Conservation (phyloP, 768 basidiomycete genomes). For the Mycena latifolia region DNA sequence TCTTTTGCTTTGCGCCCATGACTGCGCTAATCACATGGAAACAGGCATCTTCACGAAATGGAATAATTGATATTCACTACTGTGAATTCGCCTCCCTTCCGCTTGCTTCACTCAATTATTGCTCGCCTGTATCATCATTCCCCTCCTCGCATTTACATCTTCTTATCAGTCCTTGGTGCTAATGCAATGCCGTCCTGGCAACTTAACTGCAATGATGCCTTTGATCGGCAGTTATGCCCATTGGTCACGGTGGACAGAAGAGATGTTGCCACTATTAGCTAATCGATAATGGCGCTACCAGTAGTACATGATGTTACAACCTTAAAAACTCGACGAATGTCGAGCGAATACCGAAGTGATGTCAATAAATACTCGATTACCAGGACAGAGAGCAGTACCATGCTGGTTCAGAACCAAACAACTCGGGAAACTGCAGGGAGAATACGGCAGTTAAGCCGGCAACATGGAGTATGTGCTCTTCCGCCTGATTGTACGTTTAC, state of each 20-base stretch:
- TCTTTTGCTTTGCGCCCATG: neutral
- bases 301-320: neutral
- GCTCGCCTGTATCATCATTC: constrained; percentile 23
- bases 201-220: too few species aligned
- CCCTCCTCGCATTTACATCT: neutral
- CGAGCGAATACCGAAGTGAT: neutral
- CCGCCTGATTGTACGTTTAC: constrained; percentile 22
- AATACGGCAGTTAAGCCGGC: constrained; percentile 5
- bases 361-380: too few species aligned
- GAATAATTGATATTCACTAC: constrained; percentile 33
- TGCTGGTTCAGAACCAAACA: neutral
- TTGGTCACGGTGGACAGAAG: too few species aligned
- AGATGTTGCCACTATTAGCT: too few species aligned
- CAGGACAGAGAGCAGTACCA: neutral
- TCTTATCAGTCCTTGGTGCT: neutral
- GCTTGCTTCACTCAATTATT: constrained; percentile 13
- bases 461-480: constrained; percentile 25
- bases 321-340: neutral
- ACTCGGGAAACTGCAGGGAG: neutral
- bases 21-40: neutral
- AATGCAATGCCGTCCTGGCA: neutral
- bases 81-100: constrained; percentile 1
- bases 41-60: constrained; percentile 53
- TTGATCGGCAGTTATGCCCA: too few species aligned
- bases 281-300: too few species aligned